Evolutionary conservation across 2,329 filamentous ascomycete species (phyloP), one percentile per base, ranked within the genome.

Genomic region (Penicillium sp.): DNA sequence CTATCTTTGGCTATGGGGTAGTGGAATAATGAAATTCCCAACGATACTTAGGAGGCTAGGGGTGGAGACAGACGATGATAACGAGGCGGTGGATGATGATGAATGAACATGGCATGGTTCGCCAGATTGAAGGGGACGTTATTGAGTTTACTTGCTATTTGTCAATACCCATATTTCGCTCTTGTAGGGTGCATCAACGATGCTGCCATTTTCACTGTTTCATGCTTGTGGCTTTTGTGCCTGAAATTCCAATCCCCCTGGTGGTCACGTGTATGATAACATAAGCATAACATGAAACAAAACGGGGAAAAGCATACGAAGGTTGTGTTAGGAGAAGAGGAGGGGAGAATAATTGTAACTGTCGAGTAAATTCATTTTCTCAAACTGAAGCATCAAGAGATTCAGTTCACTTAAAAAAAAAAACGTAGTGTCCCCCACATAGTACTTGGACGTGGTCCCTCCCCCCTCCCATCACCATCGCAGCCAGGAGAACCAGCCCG

Each of bases 401-500:
- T 19, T n/a, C 5, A 23, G 8, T 3, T 33, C n/a, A 15, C 2
- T 23, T 23, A 23, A 23, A 13, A 33, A 31, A 43, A 33, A 29
- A 45, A 38, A 58, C 13, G 33, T 49, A 43, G 10, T 25, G 49
- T 36, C 12, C 7, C 8, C 15, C 45, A n/a, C 6, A 25, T 48
- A 23, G n/a, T 29, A 41, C 17, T 21, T 52, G 29, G 33, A 31
- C 21, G 43, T 55, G 53, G 53, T 41, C 33, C 51, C 55, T 41
- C 33, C 51, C 55, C 59, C 54, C 61, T 55, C 59, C 55, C 61
- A 67, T 66, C 65, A 61, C 61, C 62, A 64, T 66, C 63, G 59
- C 61, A 60, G 63, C 65, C 65, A 67, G 65, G 65, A 66, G 65
- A 66, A 65, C 58, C 47, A 59, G 53, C 57, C 65, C 65, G 62